Evolutionary conservation across 768 basidiomycete species (phyloP), one percentile per base, ranked within the genome.

Genomic region (Agrocybe praecox): DNA sequence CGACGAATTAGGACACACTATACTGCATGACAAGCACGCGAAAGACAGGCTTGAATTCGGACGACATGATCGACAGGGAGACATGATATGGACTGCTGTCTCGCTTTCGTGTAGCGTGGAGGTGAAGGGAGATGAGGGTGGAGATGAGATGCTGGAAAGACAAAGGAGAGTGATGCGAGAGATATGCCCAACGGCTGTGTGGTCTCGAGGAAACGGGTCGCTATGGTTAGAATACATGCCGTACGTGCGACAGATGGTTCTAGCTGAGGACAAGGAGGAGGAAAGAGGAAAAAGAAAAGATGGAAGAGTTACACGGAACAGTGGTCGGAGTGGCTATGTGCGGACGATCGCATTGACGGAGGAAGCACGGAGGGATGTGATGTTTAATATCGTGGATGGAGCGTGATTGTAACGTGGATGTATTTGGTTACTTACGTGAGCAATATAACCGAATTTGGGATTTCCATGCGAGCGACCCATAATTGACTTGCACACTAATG

Each of bases 191-290:
- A 66, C 72, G 52, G 68, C 74, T 18, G 67, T 72, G 24, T 72
- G 80, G 52, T 57, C 77, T 43, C 72, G 82, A 65, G 78, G 80
- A 12, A 74, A 80, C 47, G 65, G 66, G 18, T 72, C 73, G 36
- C 70, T 89, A 56, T 79, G 82, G 63, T 68, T 87, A 65, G 90
- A 96, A 47, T 90, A 92, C 71, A 72, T 83, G 62, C 88, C 93
- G 29, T 82, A 80, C 71, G 74, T 93, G 48, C 76, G 87, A 56
- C 65, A 73, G 57, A 89, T 96, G 68, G 84, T 90, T 40, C 70
- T 56, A 23, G 79, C 73, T 34, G 94, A 96, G 60, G 92, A 94
- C 58, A 70, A 55, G 62, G 62, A 76, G 63, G 85, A 78, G 58
- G 48, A 36, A 53, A 63, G 58, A 46, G 60, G 32, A 46, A 60